Evolutionary conservation across 441 rosid species (phyloP), one percentile per base, ranked within the genome.

Genomic region (Croton setiger): DNA sequence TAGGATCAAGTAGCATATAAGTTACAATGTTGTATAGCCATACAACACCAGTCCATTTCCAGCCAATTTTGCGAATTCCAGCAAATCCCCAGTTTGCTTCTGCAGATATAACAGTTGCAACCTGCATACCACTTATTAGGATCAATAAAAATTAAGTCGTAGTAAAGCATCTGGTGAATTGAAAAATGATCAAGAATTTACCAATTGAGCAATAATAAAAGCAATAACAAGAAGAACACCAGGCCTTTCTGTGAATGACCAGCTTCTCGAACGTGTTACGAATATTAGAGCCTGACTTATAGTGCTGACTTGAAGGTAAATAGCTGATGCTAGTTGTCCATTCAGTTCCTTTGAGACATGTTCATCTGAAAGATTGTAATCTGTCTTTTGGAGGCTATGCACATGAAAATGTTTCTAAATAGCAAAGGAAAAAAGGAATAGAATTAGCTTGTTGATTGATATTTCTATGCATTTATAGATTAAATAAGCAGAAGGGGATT

Each of bases 281-380:
- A 93, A 91, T 69, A 93, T 93, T 39, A 89, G 75, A 62, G 97
- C 93, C 81, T 93, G 98, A 75, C 98, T 93, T 75, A 89, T 93
- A 36, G 87, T 93, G 83, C 98, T 93, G 57, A 93, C 93, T 91
- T 93, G 98, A 35, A 93, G 86, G 77, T 93, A 91, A 23, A 93
- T 64, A 54, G 97, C 98, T 56, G 93, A 86, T 87, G 87, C 92
- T 85, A 86, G 78, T 69, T 91, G 84, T 11, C 83, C 44, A 5
- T 83, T 71, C 64, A 82, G 63, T 47, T 45, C 63, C 5, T 71
- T 67, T 13, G 56, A 48, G 31, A 44, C 63, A 7, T 3, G 14
- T 15, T 37, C 3, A 53, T 74, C 74, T 9, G 76, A 7, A 33
- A 72, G 23, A 64, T 81, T 35, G 35, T 66, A 70, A 33, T 18